Percentiles rank a stretch among this genome's conserved stretches.
phyloP scores from a whole-genome alignment of 2,329 filamentous ascomycete species.

The Fusarium camptoceras region DNA sequence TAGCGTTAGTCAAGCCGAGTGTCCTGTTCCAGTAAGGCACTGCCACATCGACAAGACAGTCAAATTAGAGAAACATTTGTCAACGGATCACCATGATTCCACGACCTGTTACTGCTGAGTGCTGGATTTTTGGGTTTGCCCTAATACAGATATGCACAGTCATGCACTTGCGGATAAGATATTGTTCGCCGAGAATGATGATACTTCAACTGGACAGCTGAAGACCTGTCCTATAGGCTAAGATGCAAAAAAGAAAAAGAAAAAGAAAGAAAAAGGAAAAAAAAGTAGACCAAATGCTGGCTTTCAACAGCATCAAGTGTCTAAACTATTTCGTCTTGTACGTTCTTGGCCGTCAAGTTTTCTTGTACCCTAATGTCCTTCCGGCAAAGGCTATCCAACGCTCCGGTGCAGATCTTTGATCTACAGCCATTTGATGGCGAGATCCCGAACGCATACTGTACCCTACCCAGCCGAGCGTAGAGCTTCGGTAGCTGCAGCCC shows the following conservation, averaged over 20 bases:
- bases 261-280: not conserved
- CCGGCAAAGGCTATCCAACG: not conserved
- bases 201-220: not conserved
- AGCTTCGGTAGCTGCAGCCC: conserved; percentile 22
- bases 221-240: not conserved
- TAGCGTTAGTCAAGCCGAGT: not conserved
- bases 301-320: not conserved
- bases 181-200: not conserved
- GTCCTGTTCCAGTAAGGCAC: not conserved
- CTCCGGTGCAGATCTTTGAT: not conserved
- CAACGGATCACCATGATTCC: not conserved
- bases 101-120: not conserved
- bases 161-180: not conserved
- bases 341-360: not conserved
- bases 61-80: not conserved
- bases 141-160: not conserved
- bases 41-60: not conserved
- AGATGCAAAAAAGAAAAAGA: not conserved
- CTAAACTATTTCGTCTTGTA: not conserved
- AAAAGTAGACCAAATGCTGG: not conserved
- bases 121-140: conserved; percentile 17
- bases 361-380: not conserved
- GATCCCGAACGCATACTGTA: not conserved
- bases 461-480: not conserved
- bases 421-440: not conserved